These are phyloP conservation scores for Puccinia novopanici DNA, from an alignment of 1,284 basidiomycete genomes.

Conservation along the genomic window DNA sequence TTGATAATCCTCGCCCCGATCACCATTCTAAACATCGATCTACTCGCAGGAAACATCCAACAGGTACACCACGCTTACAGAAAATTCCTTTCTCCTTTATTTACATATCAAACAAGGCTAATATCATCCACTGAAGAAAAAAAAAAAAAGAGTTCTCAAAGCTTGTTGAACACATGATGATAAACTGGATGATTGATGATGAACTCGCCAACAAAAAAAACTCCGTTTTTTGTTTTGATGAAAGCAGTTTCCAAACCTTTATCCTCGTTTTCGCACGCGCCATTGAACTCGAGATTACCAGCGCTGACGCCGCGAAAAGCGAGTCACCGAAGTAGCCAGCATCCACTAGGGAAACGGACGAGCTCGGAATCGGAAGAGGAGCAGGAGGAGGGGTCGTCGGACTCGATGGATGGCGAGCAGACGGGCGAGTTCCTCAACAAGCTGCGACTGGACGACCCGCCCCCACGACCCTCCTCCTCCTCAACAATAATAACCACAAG, in stretches of 20 bases:
- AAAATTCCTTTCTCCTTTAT: background rate
- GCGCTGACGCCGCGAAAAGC: constrained; percentile 36
- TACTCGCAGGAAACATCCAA: background rate
- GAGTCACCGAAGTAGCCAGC: constrained; percentile 13
- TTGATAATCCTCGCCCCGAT: background rate
- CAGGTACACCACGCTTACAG: background rate
- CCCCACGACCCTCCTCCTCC: background rate
- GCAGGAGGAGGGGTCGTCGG: background rate
- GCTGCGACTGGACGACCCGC: background rate
- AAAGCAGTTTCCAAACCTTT: constrained; percentile 7
- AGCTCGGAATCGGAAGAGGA: constrained; percentile 1
- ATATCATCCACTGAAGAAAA: too few relatives aligned
- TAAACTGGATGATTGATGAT: background rate
- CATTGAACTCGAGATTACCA: constrained; percentile 45
- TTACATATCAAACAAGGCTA: background rate
- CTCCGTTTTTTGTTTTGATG: background rate
- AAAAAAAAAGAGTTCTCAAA: background rate
- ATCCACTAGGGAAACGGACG: background rate
- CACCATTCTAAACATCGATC: background rate
- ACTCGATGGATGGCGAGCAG: constrained; percentile 20
- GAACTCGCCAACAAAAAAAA: background rate
- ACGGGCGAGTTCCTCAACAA: constrained; percentile 42
- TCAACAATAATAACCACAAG: background rate
- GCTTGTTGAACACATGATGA: background rate
- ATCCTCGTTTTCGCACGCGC: constrained; percentile 42